These are phyloP conservation scores for Ascochyta rabiei DNA, from an alignment of 2,329 filamentous ascomycete species.

Conservation along the genomic window DNA sequence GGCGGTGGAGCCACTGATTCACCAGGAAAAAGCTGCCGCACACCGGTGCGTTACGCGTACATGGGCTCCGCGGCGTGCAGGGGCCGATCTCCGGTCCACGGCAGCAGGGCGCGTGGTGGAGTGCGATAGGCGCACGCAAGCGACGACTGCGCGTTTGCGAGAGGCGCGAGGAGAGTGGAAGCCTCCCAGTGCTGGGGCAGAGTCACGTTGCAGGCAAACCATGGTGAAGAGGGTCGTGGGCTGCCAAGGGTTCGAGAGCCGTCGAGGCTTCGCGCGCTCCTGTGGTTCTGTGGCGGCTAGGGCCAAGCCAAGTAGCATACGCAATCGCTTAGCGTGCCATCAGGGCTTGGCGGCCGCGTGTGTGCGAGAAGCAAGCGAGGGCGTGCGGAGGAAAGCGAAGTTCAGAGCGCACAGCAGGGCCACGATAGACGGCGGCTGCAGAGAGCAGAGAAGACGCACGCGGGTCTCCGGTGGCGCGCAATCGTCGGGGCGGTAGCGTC, in stretches of 20 bases:
- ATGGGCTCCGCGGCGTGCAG: constrained; percentile 11
- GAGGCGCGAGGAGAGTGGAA: too few species aligned
- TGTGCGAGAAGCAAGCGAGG: background rate
- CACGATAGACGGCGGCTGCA: too few species aligned
- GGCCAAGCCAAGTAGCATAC: constrained; percentile 9
- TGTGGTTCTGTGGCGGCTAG: constrained; percentile 9
- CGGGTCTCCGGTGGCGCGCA: background rate
- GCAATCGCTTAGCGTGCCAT: constrained; percentile 15
- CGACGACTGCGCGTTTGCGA: background rate
- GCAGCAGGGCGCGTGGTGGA: constrained; percentile 4
- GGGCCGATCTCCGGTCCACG: constrained; percentile 7
- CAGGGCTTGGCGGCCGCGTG: constrained; percentile 13
- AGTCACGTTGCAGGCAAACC: background rate
- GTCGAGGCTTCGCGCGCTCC: constrained; percentile 7
- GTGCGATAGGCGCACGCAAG: constrained; percentile 4
- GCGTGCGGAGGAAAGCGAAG: background rate
- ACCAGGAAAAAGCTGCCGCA: constrained; percentile 4
- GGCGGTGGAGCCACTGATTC: constrained; percentile 13
- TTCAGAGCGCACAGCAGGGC: background rate
- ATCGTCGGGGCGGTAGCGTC: background rate
- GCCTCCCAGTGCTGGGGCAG: background rate
- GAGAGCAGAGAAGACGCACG: too few species aligned
- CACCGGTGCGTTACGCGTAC: constrained; percentile 16
- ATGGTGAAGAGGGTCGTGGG: background rate
- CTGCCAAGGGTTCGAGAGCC: constrained; percentile 5